Conservation (phyloP, 2,329 filamentous ascomycete species). For the Alternaria burnsii region DNA sequence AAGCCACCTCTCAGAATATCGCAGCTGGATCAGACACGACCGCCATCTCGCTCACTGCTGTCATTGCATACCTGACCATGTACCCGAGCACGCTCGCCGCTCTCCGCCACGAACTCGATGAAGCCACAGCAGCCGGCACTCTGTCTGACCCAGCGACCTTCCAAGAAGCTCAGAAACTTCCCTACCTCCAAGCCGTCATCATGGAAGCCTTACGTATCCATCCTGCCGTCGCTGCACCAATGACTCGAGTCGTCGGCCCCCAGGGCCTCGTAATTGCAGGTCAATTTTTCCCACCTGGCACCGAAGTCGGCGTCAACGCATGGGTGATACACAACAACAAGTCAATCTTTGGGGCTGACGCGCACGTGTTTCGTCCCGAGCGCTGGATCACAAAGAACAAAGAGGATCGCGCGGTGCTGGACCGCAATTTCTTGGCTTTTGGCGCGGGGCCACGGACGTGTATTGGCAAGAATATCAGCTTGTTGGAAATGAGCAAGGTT, state of each 20-base stretch:
- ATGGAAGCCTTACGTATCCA: slow-evolving; percentile 55
- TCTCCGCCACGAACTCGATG: not conserved
- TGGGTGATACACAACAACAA: slow-evolving; percentile 56
- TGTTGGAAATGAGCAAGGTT: slow-evolving; percentile 34
- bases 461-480: slow-evolving; percentile 35
- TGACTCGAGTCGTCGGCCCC: slow-evolving; percentile 51
- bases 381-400: not conserved
- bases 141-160: slow-evolving; percentile 13
- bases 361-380: not conserved
- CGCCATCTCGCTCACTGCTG: not conserved
- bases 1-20: not conserved
- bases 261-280: slow-evolving; percentile 40
- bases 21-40: not conserved
- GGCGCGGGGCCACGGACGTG: slow-evolving; percentile 31
- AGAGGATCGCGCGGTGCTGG: slow-evolving; percentile 14
- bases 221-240: slow-evolving; percentile 52
- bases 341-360: slow-evolving; percentile 47
- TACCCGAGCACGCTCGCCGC: not conserved
- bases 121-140: not conserved
- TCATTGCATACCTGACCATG: not conserved
- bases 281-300: slow-evolving; percentile 54
- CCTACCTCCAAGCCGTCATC: slow-evolving; percentile 55
- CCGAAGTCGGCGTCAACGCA: slow-evolving; percentile 55
- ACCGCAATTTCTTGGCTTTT: slow-evolving; percentile 27
- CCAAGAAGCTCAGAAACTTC: slow-evolving; percentile 51